Evolutionary conservation across 2,329 filamentous ascomycete species (phyloP).

Genomic region (Scorias spongiosa): DNA sequence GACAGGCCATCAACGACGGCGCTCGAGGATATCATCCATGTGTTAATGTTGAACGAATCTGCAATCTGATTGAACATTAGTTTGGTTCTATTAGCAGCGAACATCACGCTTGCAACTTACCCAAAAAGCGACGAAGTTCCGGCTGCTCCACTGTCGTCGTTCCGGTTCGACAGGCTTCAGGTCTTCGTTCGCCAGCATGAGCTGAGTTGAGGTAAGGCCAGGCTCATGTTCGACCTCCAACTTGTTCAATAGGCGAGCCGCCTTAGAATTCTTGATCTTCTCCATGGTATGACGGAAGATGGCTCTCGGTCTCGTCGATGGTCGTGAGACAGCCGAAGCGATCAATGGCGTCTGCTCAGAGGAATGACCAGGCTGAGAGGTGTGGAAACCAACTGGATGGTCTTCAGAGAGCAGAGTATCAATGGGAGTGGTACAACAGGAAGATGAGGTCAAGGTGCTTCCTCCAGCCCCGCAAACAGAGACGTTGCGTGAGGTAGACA

Average conservation of each 20-base stretch:
- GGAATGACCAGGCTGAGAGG: neutral
- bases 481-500: neutral
- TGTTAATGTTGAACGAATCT: conserved; percentile 63
- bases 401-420: neutral
- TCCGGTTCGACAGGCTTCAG: conserved; percentile 52
- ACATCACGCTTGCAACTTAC: too few species aligned
- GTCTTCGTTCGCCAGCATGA: conserved; percentile 67
- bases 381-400: too few species aligned
- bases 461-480: neutral
- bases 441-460: neutral
- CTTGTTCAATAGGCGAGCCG: conserved; percentile 35
- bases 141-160: conserved; percentile 67
- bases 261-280: conserved; percentile 23
- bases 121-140: conserved; percentile 80
- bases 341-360: neutral
- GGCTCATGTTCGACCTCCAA: conserved; percentile 60
- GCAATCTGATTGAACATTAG: conserved; percentile 33
- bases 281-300: conserved; percentile 20
- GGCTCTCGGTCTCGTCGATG: neutral
- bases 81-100: too few species aligned
- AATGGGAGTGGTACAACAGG: neutral
- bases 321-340: neutral
- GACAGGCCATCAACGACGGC: conserved; percentile 54
- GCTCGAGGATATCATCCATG: conserved; percentile 47
- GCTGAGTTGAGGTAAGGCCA: conserved; percentile 60